Conservation (phyloP, 2,329 filamentous ascomycete genomes). For the Scortechinia acanthostroma region DNA sequence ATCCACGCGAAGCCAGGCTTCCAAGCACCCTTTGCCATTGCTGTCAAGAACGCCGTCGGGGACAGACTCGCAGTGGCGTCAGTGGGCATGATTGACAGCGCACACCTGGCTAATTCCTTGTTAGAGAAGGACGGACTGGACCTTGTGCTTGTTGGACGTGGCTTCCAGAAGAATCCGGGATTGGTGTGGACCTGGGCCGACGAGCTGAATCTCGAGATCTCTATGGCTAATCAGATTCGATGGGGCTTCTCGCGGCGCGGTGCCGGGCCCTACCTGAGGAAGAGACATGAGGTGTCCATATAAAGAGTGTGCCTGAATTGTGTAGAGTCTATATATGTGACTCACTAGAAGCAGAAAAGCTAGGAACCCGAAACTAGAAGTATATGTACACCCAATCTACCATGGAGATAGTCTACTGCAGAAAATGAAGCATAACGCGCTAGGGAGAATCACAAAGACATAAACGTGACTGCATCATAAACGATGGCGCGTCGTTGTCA, state of each 20-base stretch:
- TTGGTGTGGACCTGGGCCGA: slow-evolving; percentile 47
- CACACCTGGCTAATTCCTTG: not conserved
- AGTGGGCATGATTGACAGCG: not conserved
- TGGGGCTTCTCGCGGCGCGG: slow-evolving; percentile 34
- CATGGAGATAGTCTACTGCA: too few species aligned
- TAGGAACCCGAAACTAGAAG: too few species aligned
- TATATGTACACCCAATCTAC: too few species aligned
- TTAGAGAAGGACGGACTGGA: slow-evolving; percentile 28
- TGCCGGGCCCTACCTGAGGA: not conserved
- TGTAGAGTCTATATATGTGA: too few species aligned
- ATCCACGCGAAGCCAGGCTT: not conserved
- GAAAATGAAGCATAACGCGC: too few species aligned
- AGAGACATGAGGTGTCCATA: too few species aligned
- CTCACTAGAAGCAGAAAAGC: too few species aligned
- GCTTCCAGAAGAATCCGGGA: slow-evolving; percentile 51
- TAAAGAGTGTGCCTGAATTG: too few species aligned
- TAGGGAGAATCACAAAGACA: too few species aligned
- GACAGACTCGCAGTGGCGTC: not conserved
- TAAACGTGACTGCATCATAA: too few species aligned
- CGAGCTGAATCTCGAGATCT: slow-evolving; percentile 36
- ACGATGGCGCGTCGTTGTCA: too few species aligned
- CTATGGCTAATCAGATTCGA: slow-evolving; percentile 41
- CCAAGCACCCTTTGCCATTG: not conserved
- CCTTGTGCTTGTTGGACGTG: slow-evolving; percentile 36
- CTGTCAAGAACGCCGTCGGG: not conserved